Conservation (phyloP, 768 basidiomycete species). For the Xerocomellus amylosporus region DNA sequence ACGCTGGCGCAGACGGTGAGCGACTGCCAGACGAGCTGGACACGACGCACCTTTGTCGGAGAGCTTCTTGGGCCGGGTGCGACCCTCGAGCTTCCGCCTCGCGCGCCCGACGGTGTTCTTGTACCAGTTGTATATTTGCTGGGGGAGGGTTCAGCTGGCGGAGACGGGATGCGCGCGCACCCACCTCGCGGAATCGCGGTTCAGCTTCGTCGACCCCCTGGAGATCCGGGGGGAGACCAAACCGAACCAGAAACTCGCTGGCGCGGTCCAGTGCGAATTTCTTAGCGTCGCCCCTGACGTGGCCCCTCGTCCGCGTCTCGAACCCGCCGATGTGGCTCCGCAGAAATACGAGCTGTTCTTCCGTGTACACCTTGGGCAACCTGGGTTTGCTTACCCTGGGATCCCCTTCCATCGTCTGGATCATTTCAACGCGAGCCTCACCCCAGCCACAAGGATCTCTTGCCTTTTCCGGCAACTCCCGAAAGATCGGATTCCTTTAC, state of each 20-base stretch:
- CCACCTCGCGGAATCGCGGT: constrained; percentile 59
- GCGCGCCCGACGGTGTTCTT: constrained; percentile 67
- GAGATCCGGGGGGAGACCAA: constrained; percentile 56
- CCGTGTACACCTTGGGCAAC: constrained; percentile 62
- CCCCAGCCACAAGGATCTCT: constrained; percentile 23
- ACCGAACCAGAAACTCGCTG: constrained; percentile 55
- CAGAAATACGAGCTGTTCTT: constrained; percentile 59
- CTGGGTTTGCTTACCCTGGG: constrained; percentile 65
- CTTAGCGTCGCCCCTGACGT: constrained; percentile 65
- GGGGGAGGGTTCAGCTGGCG: background rate
- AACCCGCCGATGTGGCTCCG: constrained; percentile 53
- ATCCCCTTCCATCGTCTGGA: constrained; percentile 44
- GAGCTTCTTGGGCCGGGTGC: constrained; percentile 48
- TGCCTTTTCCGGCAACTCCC: constrained; percentile 18
- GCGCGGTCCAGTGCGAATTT: constrained; percentile 65
- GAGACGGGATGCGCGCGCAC: background rate
- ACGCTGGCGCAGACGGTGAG: constrained; percentile 4
- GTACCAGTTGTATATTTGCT: constrained; percentile 77
- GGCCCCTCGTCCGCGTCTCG: constrained; percentile 56
- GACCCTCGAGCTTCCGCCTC: constrained; percentile 54
- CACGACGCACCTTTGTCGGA: constrained; percentile 46
- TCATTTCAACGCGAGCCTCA: constrained; percentile 2
- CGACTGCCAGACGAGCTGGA: background rate
- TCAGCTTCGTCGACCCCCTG: constrained; percentile 56
- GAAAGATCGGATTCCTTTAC: constrained; percentile 25